phyloP scores from a whole-genome alignment of 2,329 filamentous ascomycete genomes.

The Drechslerella coelobrocha region DNA sequence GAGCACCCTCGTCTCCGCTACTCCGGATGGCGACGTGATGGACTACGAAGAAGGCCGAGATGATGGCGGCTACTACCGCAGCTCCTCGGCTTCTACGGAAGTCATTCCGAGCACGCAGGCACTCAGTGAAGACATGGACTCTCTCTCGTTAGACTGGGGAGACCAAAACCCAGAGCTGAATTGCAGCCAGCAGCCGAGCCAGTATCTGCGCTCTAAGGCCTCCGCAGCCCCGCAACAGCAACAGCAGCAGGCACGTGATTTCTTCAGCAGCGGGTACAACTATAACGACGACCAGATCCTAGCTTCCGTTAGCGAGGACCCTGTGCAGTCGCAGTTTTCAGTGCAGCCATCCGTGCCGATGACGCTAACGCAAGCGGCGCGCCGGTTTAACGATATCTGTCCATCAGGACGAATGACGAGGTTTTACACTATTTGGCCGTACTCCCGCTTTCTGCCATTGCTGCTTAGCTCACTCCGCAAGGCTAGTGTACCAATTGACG shows the following conservation, averaged over 20 bases:
- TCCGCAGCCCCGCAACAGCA: conserved; percentile 69
- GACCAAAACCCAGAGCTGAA: conserved; percentile 43
- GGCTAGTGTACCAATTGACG: conserved; percentile 71
- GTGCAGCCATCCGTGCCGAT: conserved; percentile 78
- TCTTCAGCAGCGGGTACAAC: conserved; percentile 48
- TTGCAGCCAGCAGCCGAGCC: conserved; percentile 74
- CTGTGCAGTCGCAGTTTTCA: conserved; percentile 77
- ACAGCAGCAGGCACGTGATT: conserved; percentile 52
- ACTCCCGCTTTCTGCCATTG: conserved; percentile 77
- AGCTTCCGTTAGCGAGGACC: conserved; percentile 40
- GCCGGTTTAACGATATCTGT: conserved; percentile 87
- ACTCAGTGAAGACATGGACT: conserved; percentile 39
- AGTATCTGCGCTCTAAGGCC: conserved; percentile 68
- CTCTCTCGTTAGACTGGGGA: conserved; percentile 39
- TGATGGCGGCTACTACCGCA: conserved; percentile 52
- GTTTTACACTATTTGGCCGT: conserved; percentile 84
- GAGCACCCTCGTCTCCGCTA: conserved; percentile 60
- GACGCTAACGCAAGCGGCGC: conserved; percentile 85
- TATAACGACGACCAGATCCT: conserved; percentile 46
- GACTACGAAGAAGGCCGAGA: conserved; percentile 69
- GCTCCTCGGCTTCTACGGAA: conserved; percentile 26
- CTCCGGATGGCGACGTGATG: conserved; percentile 56
- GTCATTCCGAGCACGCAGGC: conserved; percentile 39
- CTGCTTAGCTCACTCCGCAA: conserved; percentile 81
- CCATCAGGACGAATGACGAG: conserved; percentile 85